phyloP scores from a whole-genome alignment of 2,329 filamentous ascomycete genomes.

The Aspergillus brunneoviolaceus region DNA sequence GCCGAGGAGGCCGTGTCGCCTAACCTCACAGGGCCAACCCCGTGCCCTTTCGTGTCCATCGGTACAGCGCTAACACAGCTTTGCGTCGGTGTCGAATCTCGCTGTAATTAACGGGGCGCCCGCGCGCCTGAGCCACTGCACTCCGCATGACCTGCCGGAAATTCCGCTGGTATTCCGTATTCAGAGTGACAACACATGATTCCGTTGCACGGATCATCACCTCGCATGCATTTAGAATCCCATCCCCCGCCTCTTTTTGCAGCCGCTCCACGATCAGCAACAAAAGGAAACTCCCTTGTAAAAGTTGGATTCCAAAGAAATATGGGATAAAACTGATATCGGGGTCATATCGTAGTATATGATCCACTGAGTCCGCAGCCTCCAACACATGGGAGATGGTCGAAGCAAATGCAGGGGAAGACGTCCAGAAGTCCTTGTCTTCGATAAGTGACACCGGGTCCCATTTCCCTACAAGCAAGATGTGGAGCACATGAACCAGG shows the following conservation, averaged over 20 bases:
- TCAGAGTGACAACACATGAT: constrained; percentile 86
- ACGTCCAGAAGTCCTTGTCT: constrained; percentile 92
- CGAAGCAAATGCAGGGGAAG: constrained; percentile 80
- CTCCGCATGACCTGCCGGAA: constrained; percentile 95
- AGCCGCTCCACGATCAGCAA: constrained; percentile 87
- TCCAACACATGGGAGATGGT: constrained; percentile 86
- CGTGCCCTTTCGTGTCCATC: constrained; percentile 89
- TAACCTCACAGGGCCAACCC: constrained; percentile 61
- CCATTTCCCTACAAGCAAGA: constrained; percentile 91
- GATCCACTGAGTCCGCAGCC: constrained; percentile 80
- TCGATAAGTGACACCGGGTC: constrained; percentile 91
- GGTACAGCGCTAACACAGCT: constrained; percentile 79
- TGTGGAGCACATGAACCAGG: constrained; percentile 89
- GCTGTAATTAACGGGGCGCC: constrained; percentile 77
- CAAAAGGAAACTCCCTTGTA: constrained; percentile 85
- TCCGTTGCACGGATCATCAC: constrained; percentile 90
- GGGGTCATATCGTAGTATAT: constrained; percentile 86
- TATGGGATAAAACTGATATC: constrained; percentile 95
- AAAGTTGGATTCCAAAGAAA: constrained; percentile 90
- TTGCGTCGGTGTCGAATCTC: constrained; percentile 82
- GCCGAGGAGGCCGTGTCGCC: background rate
- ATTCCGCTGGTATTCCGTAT: constrained; percentile 93
- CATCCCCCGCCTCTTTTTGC: constrained; percentile 79
- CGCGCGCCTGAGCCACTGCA: constrained; percentile 81
- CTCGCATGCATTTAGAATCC: constrained; percentile 84